These are phyloP conservation scores for Lenwebbia sp. DNA, from an alignment of 345 rosid genomes.

Conservation along the genomic window DNA sequence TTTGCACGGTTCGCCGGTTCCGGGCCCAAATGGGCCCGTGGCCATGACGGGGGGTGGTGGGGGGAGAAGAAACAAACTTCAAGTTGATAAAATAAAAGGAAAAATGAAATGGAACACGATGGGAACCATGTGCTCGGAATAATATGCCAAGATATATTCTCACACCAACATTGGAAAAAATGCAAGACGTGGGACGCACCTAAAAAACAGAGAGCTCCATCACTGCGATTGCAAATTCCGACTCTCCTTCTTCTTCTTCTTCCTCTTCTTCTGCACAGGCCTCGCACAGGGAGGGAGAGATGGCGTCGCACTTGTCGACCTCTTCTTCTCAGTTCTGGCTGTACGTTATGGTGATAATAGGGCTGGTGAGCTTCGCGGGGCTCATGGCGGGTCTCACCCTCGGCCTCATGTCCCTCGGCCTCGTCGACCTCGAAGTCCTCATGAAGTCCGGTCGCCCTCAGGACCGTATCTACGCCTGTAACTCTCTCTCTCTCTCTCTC, in stretches of 20 bases:
- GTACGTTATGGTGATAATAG: conserved; percentile 32
- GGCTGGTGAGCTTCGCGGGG: conserved; percentile 71
- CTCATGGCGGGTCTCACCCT: conserved; percentile 93
- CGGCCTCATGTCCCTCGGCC: conserved; percentile 91
- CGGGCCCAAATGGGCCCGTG: no score
- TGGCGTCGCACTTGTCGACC: conserved; percentile 20
- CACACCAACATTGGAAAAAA: neutral
- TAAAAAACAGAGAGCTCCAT: neutral
- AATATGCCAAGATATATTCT: neutral
- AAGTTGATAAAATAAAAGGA: neutral
- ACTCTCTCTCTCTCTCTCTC: neutral
- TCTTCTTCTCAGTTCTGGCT: conserved; percentile 43
- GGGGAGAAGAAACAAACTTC: neutral
- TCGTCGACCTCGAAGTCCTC: conserved; percentile 96
- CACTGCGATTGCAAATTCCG: neutral
- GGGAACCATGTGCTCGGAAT: neutral
- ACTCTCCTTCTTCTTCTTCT: neutral
- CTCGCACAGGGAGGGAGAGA: neutral
- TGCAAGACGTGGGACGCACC: neutral
- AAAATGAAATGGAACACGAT: neutral
- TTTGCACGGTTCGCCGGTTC: no score
- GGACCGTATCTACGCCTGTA: conserved; percentile 79
- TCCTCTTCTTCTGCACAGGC: neutral
- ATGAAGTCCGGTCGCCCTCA: conserved; percentile 84
- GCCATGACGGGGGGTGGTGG: no score